Evolutionary conservation across 140 eudicot genomes (phyloP).

Genomic region (Erigeron philadelphicus): DNA sequence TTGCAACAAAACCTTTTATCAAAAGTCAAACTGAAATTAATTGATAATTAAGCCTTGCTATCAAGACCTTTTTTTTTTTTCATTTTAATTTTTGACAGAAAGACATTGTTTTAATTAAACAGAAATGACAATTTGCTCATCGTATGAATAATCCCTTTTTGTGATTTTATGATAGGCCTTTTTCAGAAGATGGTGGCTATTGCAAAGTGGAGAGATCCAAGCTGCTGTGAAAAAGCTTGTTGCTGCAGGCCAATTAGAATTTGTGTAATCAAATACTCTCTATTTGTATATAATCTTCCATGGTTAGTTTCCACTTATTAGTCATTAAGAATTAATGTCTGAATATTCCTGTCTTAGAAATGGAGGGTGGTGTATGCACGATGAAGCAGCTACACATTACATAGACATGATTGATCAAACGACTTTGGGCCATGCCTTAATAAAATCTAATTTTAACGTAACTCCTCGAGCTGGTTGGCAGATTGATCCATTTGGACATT

Average conservation of each 20-base stretch:
- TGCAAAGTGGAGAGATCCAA: slow-evolving; percentile 47
- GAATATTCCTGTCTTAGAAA: slow-evolving; percentile 42
- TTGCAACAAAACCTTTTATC: background rate
- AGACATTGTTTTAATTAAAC: too few species aligned
- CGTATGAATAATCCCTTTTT: background rate
- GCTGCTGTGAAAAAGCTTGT: slow-evolving; percentile 63
- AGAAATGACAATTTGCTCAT: background rate
- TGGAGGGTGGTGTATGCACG: slow-evolving; percentile 99
- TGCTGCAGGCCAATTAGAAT: slow-evolving; percentile 77
- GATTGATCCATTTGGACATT: slow-evolving; percentile 96
- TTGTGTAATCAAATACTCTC: slow-evolving; percentile 47
- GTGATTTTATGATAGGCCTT: slow-evolving; percentile 49
- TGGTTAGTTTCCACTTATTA: slow-evolving; percentile 4
- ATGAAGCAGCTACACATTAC: slow-evolving; percentile 90
- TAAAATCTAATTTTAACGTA: slow-evolving; percentile 56
- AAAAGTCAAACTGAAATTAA: too few species aligned
- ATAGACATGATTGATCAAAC: slow-evolving; percentile 99
- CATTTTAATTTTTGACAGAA: too few species aligned
- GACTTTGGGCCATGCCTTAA: slow-evolving; percentile 64
- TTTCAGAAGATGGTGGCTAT: slow-evolving; percentile 84
- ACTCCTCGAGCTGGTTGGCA: slow-evolving; percentile 99
- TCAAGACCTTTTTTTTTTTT: too few species aligned
- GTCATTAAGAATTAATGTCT: slow-evolving; percentile 12
- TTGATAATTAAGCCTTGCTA: background rate
- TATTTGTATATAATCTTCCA: background rate